Conservation (phyloP, 177 flowering plant species). For the Vitis hybrid region DNA sequence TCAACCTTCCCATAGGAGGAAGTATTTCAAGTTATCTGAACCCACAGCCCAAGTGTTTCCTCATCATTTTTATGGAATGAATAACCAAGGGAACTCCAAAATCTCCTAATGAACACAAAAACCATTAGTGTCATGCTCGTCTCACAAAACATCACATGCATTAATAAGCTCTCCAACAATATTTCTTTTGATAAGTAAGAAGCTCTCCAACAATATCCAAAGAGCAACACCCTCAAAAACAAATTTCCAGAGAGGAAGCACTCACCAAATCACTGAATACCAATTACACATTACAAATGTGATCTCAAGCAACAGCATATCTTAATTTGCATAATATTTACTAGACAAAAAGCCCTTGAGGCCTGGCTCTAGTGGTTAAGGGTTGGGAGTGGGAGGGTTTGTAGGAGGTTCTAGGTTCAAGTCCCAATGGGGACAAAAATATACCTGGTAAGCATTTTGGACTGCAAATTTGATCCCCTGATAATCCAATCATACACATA, state of each 20-base stretch:
- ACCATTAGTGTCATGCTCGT: too few relatives aligned
- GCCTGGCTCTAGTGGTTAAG: too few relatives aligned
- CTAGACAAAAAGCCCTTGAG: constrained; percentile 1
- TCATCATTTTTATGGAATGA: too few relatives aligned
- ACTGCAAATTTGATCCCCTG: background rate
- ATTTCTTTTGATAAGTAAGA: too few relatives aligned
- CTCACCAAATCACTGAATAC: constrained; percentile 1
- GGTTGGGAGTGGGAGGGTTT: too few relatives aligned
- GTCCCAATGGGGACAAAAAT: too few relatives aligned
- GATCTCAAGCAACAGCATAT: background rate
- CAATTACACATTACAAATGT: background rate
- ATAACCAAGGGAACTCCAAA: too few relatives aligned
- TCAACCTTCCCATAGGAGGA: background rate
- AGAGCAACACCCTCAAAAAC: background rate
- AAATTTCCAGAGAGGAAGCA: background rate
- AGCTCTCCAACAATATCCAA: background rate
- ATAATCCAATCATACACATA: constrained; percentile 1
- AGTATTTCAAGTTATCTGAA: background rate
- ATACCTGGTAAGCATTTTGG: too few relatives aligned
- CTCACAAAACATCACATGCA: too few relatives aligned
- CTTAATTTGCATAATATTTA: background rate
- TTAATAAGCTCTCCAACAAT: too few relatives aligned
- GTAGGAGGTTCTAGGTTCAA: too few relatives aligned
- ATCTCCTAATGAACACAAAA: too few relatives aligned
- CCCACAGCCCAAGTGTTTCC: background rate